Evolutionary conservation across 2,329 filamentous ascomycete species (phyloP).

Genomic region (Fusarium fracticaudum): DNA sequence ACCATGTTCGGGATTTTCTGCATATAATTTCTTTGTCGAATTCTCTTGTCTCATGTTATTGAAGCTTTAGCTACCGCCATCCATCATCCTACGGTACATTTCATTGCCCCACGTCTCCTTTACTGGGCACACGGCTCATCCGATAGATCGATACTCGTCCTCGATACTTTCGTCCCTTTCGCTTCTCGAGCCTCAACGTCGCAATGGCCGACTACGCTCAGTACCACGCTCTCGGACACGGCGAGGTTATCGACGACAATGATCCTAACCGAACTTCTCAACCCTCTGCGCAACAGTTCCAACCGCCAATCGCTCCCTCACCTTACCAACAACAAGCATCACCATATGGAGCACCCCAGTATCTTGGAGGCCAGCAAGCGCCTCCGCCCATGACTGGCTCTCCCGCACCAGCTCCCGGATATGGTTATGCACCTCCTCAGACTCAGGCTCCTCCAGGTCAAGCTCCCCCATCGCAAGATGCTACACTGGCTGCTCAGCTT

Average conservation of each 20-base stretch:
- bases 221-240: conserved; percentile 67
- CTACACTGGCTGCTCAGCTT: conserved; percentile 76
- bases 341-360: conserved; percentile 53
- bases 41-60: conserved; percentile 30
- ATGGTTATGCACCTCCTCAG: conserved; percentile 44
- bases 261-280: conserved; percentile 62
- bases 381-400: conserved; percentile 39
- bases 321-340: conserved; percentile 60
- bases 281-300: conserved; percentile 64
- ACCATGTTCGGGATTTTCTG: conserved; percentile 35
- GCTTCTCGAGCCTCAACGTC: conserved; percentile 20
- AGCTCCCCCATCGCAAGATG: conserved; percentile 54
- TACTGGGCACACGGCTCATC: conserved; percentile 41
- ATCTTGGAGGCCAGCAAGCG: conserved; percentile 50
- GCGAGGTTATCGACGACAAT: conserved; percentile 64
- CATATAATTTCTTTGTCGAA: conserved; percentile 36
- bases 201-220: conserved; percentile 65
- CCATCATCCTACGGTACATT: conserved; percentile 9
- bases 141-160: conserved; percentile 36
- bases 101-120: conserved; percentile 44
- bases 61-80: conserved; percentile 23
- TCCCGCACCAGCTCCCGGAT: conserved; percentile 40
- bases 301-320: conserved; percentile 62
- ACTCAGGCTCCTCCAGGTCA: conserved; percentile 39
- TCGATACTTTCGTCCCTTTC: conserved; percentile 31